A percentile compares a stretch with the other conserved stretches of the same genome.
Conservation (phyloP, 2,329 filamentous ascomycete genomes). For the Ophiostoma novo-ulmi region DNA sequence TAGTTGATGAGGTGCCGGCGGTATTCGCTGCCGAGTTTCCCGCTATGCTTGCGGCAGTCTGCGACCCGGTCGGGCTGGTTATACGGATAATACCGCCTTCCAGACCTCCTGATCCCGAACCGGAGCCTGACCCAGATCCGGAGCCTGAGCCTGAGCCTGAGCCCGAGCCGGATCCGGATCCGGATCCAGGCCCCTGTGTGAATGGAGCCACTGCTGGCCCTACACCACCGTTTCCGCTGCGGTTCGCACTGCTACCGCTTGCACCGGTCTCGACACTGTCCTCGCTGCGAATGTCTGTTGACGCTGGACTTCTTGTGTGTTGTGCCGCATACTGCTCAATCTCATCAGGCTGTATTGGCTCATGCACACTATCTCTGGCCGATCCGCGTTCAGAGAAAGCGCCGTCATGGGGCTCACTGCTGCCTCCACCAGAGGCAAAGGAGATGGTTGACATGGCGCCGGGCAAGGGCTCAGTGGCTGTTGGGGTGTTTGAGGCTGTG, state of each 20-base stretch:
- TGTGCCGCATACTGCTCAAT: conserved; percentile 14
- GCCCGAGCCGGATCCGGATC: conserved; percentile 1
- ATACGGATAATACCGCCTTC: conserved; percentile 40
- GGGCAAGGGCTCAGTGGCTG: background rate
- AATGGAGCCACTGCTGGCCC: background rate
- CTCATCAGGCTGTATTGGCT: conserved; percentile 10
- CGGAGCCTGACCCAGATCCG: conserved; percentile 12
- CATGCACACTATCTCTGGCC: conserved; percentile 26
- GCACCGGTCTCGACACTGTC: conserved; percentile 64
- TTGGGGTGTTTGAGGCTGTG: background rate
- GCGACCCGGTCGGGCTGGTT: conserved; percentile 40
- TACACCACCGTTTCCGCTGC: conserved; percentile 16
- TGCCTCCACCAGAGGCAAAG: conserved; percentile 22
- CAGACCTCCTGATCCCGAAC: conserved; percentile 26
- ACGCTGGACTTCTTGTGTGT: conserved; percentile 37
- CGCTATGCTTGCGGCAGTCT: conserved; percentile 35
- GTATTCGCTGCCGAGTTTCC: conserved; percentile 14
- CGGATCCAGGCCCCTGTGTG: background rate
- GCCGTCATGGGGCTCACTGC: conserved; percentile 34
- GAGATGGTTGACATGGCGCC: conserved; percentile 28
- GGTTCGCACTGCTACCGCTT: conserved; percentile 51
- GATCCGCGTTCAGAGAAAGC: conserved; percentile 37
- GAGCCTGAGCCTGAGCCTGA: conserved; percentile 1
- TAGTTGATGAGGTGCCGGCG: conserved; percentile 19
- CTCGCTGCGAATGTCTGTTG: conserved; percentile 59